These are phyloP conservation scores for Entonaema liquescens DNA, from an alignment of 495 filamentous ascomycete species.

Conservation along the genomic window DNA sequence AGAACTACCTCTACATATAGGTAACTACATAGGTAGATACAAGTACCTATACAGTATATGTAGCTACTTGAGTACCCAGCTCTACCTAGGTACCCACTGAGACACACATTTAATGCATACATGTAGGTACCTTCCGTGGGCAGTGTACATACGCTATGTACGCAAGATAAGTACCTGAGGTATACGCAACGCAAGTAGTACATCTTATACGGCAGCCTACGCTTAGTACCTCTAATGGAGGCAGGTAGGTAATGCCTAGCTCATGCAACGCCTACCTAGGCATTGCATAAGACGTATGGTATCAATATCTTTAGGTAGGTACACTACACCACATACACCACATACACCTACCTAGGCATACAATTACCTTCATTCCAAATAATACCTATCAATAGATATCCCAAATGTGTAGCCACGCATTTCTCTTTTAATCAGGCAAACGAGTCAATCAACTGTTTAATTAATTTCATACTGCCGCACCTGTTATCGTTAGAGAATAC, in stretches of 20 bases:
- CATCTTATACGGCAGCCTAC: not conserved
- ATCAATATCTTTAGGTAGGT: no score
- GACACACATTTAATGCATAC: not conserved
- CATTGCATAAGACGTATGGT: no score
- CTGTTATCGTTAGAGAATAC: not conserved
- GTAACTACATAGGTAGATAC: not conserved
- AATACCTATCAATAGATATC: constrained; percentile 1
- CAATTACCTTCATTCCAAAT: no score
- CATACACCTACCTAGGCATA: not conserved
- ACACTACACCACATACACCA: not conserved
- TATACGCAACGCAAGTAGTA: no score
- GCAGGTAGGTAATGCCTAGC: no score
- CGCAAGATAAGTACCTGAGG: constrained; percentile 2
- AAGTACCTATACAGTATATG: not conserved
- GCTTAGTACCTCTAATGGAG: no score
- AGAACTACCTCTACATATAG: no score
- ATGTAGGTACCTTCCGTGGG: constrained; percentile 9
- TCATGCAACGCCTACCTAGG: no score
- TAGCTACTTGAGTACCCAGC: no score
- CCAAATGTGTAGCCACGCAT: constrained; percentile 11
- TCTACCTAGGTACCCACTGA: no score
- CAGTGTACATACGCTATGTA: not conserved
- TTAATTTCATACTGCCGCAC: not conserved
- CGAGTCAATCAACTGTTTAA: not conserved
- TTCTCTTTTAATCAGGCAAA: constrained; percentile 9